Base-by-base conservation (phyloP, 768 basidiomycete species). In the Kwoniella botswanensis region DNA sequence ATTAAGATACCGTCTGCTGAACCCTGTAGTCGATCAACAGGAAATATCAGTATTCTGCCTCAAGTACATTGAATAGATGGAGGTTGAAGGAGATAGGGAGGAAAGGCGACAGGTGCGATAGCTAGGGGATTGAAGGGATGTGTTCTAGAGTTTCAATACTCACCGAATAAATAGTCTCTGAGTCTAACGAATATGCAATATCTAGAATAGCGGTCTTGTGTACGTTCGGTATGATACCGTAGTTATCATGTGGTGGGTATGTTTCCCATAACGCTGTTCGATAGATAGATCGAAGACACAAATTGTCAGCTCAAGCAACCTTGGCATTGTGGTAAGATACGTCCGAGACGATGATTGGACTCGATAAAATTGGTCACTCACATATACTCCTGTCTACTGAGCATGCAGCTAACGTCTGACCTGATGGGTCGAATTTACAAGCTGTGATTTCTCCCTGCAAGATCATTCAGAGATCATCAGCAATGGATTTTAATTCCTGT, bases 131-230 rank as follows among this genome's bases (percentile, higher is more conserved):
- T 35, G 41, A n/a, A 17, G 35, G 53, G 42, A 26, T 26, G 4
- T 26, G 26, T 26, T 26, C 26, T 26, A 26, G 26, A 26, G 2
- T 26, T 26, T 26, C 26, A 4, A 26, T 41, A 21, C 75, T 74
- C 43, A 80, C 79, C 2, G 79, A 80, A 59, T 80, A 80, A 55
- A 80, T 72, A 35, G 77, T 77, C 59, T 80, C 77, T 11, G 76
- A 78, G 63, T 80, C 79, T 42, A 80, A 57, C 3, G 79, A 83
- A 69, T 79, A 98, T 71, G 93, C 93, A 0, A 96, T 88, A 86
- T 98, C 94, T 62, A 93, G 88, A 56, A 98, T 91, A 67, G 95
- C 91, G 13, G 92, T 91, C 85, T 97, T 98, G 82, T 93, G 90
- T 62, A 92, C 87, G 76, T 87, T 90, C 12, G 90, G 88, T 26